Percentiles rank a stretch among this genome's conserved stretches.
These are phyloP conservation scores for Jatropha curcas DNA, from an alignment of 345 rosid genomes.

Conservation along the genomic window DNA sequence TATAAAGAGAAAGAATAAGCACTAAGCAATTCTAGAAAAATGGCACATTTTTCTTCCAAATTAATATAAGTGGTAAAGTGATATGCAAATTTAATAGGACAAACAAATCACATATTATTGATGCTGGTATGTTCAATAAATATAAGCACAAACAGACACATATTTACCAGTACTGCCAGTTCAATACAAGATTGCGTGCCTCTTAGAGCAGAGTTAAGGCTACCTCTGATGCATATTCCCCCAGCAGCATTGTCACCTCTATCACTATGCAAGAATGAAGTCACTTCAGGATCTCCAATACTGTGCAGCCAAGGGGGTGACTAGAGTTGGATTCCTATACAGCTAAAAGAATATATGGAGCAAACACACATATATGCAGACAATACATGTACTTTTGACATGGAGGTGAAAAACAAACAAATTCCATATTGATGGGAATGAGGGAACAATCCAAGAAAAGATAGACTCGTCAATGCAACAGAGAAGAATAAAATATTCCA, in stretches of 20 bases:
- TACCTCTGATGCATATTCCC: neutral
- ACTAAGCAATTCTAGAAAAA: neutral
- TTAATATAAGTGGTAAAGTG: neutral
- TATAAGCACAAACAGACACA: neutral
- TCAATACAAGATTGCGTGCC: neutral
- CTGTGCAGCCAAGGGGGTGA: neutral
- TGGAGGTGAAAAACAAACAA: constrained; percentile 10
- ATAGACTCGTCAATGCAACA: neutral
- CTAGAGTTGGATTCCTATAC: neutral
- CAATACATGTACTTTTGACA: neutral
- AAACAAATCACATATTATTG: neutral
- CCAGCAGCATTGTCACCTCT: neutral
- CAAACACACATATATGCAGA: neutral
- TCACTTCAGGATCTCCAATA: neutral
- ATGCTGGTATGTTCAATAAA: neutral
- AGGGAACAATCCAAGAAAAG: neutral
- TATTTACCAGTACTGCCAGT: neutral
- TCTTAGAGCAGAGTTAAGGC: neutral
- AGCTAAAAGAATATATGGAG: neutral
- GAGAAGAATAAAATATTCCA: neutral
- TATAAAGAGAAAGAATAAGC: constrained; percentile 17
- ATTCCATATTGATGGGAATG: constrained; percentile 2
- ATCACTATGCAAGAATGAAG: neutral
- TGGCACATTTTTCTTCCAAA: neutral
- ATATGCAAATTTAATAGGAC: neutral